phyloP scores from a whole-genome alignment of 257 asterid species.

The Lithospermum erythrorhizon region DNA sequence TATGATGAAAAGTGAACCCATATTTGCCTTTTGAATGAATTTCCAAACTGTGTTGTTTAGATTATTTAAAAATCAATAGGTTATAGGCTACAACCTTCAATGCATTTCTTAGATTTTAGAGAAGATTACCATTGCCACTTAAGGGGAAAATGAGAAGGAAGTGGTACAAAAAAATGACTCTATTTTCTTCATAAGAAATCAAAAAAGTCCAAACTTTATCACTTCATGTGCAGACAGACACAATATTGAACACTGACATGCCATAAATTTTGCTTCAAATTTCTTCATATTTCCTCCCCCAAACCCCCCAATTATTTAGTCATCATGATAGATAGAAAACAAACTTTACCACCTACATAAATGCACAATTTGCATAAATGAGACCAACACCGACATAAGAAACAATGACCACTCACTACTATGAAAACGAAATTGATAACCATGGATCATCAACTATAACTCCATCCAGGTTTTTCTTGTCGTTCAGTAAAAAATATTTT shows the following conservation, averaged over 20 bases:
- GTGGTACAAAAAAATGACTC: not conserved
- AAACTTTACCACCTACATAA: not conserved
- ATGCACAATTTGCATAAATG: slow-evolving; percentile 4
- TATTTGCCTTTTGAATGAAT: no score
- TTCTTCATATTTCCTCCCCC: not conserved
- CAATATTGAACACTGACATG: not conserved
- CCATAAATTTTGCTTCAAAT: no score
- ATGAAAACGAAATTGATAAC: not conserved
- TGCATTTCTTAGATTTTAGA: not conserved
- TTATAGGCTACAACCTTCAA: not conserved
- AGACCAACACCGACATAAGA: not conserved
- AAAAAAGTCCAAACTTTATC: slow-evolving; percentile 1
- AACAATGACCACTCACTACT: not conserved
- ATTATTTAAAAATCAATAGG: not conserved
- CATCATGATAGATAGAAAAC: not conserved
- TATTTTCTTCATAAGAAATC: not conserved
- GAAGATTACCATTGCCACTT: not conserved
- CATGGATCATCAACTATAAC: not conserved
- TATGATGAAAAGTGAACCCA: not conserved
- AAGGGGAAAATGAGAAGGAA: no score
- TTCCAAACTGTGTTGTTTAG: not conserved
- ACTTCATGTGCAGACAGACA: not conserved
- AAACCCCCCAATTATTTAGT: not conserved
- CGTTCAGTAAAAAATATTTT: no score
- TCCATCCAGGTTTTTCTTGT: no score